A percentile compares a stretch with the other conserved stretches of the same genome.
Conservation (phyloP, 176 grass and related monocot genomes). For the Juncus effusus region DNA sequence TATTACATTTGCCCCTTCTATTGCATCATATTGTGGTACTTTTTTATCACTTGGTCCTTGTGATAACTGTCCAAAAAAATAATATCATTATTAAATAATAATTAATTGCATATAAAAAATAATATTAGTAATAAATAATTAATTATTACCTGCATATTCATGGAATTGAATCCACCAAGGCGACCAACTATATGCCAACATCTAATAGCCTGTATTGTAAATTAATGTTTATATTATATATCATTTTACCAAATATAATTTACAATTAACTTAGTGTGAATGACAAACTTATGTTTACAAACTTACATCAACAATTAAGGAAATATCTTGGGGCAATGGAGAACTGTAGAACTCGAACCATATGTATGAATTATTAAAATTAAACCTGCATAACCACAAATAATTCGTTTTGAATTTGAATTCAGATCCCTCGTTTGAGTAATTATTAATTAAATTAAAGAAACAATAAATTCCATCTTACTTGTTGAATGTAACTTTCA, state of each 20-base stretch:
- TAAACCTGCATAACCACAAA: constrained; percentile 46
- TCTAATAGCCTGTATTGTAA: constrained; percentile 59
- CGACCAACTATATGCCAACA: constrained; percentile 86
- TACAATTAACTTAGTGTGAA: constrained; percentile 1
- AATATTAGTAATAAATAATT: not conserved
- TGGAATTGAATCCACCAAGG: constrained; percentile 93
- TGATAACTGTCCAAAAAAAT: constrained; percentile 54
- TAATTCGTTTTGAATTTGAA: too few species aligned
- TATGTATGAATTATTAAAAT: constrained; percentile 87
- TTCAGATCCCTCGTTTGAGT: not conserved
- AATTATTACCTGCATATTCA: constrained; percentile 90
- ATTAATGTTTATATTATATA: constrained; percentile 5
- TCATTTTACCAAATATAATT: constrained; percentile 15
- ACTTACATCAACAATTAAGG: constrained; percentile 82
- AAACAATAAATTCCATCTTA: constrained; percentile 32
- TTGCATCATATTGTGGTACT: constrained; percentile 72
- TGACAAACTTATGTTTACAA: constrained; percentile 14
- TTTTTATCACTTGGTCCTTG: constrained; percentile 71
- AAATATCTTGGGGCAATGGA: constrained; percentile 72
- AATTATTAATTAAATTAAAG: not conserved
- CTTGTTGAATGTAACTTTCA: constrained; percentile 87
- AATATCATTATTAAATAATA: not conserved
- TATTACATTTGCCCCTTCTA: constrained; percentile 71
- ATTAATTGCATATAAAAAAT: not conserved
- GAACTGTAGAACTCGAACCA: constrained; percentile 95